Evolutionary conservation across 2,329 filamentous ascomycete species (phyloP).

Genomic region (Coniochaeta sp.): DNA sequence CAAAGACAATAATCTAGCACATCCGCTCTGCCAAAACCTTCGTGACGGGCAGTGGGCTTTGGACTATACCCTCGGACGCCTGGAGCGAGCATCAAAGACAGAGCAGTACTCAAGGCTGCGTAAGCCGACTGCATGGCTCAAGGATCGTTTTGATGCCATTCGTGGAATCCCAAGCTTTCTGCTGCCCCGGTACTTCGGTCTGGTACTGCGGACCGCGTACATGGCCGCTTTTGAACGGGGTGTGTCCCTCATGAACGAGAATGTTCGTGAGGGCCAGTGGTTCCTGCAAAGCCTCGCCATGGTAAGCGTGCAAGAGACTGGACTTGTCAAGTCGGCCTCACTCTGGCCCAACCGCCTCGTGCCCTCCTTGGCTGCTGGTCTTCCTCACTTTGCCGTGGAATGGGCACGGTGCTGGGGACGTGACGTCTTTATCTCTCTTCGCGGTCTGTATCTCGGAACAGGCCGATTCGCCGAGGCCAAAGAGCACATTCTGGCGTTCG

Average conservation of each 20-base stretch:
- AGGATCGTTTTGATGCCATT: constrained; percentile 78
- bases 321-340: constrained; percentile 82
- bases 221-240: constrained; percentile 71
- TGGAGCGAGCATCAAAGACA: constrained; percentile 63
- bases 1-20: constrained; percentile 80
- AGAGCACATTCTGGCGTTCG: constrained; percentile 92
- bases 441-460: constrained; percentile 85
- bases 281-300: constrained; percentile 85
- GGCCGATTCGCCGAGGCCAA: constrained; percentile 82
- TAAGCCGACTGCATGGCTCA: constrained; percentile 69
- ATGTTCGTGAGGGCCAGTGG: constrained; percentile 72
- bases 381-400: constrained; percentile 88
- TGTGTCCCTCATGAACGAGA: constrained; percentile 70
- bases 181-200: constrained; percentile 84
- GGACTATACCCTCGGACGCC: constrained; percentile 74
- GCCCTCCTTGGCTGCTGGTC: constrained; percentile 80
- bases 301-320: constrained; percentile 87
- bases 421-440: constrained; percentile 92
- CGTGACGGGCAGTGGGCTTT: constrained; percentile 87
- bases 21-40: constrained; percentile 88
- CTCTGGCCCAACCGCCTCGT: constrained; percentile 80
- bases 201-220: constrained; percentile 83
- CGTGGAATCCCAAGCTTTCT: constrained; percentile 81
- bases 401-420: constrained; percentile 98
- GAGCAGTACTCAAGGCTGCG: constrained; percentile 54